These are phyloP conservation scores for Beta corolliflora DNA, from an alignment of 179 eudicot species.

Conservation along the genomic window DNA sequence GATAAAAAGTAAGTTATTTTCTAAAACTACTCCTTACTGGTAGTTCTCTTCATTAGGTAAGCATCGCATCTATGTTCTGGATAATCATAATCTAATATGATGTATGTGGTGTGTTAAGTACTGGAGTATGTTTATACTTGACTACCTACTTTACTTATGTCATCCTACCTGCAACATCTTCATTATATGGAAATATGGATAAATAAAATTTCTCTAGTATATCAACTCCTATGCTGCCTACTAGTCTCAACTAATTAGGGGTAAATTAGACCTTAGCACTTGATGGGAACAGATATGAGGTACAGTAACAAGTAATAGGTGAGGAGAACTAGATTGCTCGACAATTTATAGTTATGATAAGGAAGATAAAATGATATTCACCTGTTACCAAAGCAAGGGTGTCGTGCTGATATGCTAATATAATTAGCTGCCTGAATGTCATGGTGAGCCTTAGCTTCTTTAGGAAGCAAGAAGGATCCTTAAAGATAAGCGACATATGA, in stretches of 20 bases:
- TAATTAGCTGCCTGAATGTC: conserved; percentile 66
- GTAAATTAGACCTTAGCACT: not conserved
- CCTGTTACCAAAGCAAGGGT: conserved; percentile 97
- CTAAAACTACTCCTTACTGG: not conserved
- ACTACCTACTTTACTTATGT: too few species aligned
- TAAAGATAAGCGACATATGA: too few species aligned
- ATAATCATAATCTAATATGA: not conserved
- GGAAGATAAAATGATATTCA: conserved; percentile 23
- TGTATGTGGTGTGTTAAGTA: not conserved
- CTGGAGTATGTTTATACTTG: not conserved
- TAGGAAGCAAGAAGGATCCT: too few species aligned
- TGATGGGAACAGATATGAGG: not conserved
- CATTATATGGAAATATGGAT: too few species aligned
- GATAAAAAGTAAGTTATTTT: conserved; percentile 54
- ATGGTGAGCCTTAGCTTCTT: too few species aligned
- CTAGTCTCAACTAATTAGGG: not conserved
- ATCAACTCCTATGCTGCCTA: too few species aligned
- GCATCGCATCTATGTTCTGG: conserved; percentile 6
- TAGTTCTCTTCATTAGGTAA: conserved; percentile 13
- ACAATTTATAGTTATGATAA: not conserved
- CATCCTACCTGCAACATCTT: too few species aligned
- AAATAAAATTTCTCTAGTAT: too few species aligned
- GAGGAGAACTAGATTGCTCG: not conserved
- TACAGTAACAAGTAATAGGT: not conserved
- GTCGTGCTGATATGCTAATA: conserved; percentile 91